phyloP scores from a whole-genome alignment of 345 rosid species.

The Heritiera fomes region DNA sequence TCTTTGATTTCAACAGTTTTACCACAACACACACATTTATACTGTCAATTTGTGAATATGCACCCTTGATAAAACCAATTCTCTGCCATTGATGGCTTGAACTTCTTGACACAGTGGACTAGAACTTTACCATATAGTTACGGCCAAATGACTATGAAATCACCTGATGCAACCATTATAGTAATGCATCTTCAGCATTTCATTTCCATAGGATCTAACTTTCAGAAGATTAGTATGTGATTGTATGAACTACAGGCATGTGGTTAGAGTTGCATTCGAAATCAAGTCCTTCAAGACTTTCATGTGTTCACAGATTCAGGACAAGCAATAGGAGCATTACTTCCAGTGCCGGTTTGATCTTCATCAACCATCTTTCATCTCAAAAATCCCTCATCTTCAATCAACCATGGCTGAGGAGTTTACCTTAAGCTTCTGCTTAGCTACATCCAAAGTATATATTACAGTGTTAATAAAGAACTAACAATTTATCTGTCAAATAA shows the following conservation, averaged over 20 bases:
- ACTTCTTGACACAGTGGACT: not conserved
- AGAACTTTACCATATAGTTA: not conserved
- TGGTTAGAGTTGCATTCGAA: not conserved
- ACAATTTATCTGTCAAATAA: not conserved
- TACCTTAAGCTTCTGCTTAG: conserved; percentile 8
- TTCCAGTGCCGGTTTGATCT: not conserved
- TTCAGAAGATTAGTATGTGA: not conserved
- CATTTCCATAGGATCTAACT: not conserved
- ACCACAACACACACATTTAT: not conserved
- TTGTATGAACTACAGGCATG: not conserved
- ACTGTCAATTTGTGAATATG: not conserved
- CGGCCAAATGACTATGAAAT: not conserved
- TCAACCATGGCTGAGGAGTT: conserved; percentile 2
- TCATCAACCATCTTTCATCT: conserved; percentile 16
- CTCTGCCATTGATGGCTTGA: not conserved
- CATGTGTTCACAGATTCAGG: conserved; percentile 18
- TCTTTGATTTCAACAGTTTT: not conserved
- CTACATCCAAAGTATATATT: conserved; percentile 4
- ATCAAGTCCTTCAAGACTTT: not conserved
- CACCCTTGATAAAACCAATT: not conserved
- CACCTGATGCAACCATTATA: not conserved
- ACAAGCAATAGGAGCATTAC: not conserved
- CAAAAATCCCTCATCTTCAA: conserved; percentile 5
- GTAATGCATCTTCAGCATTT: not conserved
- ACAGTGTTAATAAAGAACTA: conserved; percentile 18